Evolutionary conservation across 2,329 filamentous ascomycete genomes (phyloP).

Genomic region (Dryadomyces quercivorus): DNA sequence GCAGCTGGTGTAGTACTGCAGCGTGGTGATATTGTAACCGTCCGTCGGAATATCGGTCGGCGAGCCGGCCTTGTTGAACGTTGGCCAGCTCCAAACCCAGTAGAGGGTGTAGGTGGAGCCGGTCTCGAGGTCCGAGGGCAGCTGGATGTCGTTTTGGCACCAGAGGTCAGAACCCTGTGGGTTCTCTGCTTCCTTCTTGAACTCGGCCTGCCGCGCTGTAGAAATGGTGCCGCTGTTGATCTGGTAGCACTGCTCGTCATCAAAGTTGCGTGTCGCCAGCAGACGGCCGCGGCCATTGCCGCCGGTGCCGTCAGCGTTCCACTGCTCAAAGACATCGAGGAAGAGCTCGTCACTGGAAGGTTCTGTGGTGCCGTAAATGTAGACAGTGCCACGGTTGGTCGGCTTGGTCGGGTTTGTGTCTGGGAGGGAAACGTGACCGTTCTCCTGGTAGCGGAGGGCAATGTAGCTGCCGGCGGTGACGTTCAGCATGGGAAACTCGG

Average conservation of each 20-base stretch:
- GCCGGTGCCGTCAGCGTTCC: slow-evolving; percentile 70
- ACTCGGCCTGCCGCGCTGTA: slow-evolving; percentile 41
- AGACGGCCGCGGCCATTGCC: slow-evolving; percentile 69
- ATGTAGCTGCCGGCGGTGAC: slow-evolving; percentile 49
- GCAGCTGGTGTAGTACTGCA: slow-evolving; percentile 27
- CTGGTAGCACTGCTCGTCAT: slow-evolving; percentile 87
- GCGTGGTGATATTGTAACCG: slow-evolving; percentile 19
- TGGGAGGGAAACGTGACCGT: slow-evolving; percentile 59
- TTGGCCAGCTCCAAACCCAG: slow-evolving; percentile 96
- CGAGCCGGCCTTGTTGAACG: slow-evolving; percentile 28
- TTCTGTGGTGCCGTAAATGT: slow-evolving; percentile 57
- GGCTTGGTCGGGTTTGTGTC: slow-evolving; percentile 46
- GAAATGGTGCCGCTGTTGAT: slow-evolving; percentile 50
- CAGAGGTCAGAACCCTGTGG: slow-evolving; percentile 48
- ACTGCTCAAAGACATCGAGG: slow-evolving; percentile 58
- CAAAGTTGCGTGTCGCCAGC: slow-evolving; percentile 67
- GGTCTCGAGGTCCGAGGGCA: slow-evolving; percentile 53
- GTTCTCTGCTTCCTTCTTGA: slow-evolving; percentile 36
- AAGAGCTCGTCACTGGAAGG: slow-evolving; percentile 38
- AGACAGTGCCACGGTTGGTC: slow-evolving; percentile 57
- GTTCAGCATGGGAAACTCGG: slow-evolving; percentile 48
- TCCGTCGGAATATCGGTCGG: slow-evolving; percentile 19
- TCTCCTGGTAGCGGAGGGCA: slow-evolving; percentile 59
- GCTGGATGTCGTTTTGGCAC: slow-evolving; percentile 71
- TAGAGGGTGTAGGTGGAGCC: slow-evolving; percentile 68